phyloP scores from a whole-genome alignment of 192 early-diverging fungal genomes.

The Physocladia obscura region DNA sequence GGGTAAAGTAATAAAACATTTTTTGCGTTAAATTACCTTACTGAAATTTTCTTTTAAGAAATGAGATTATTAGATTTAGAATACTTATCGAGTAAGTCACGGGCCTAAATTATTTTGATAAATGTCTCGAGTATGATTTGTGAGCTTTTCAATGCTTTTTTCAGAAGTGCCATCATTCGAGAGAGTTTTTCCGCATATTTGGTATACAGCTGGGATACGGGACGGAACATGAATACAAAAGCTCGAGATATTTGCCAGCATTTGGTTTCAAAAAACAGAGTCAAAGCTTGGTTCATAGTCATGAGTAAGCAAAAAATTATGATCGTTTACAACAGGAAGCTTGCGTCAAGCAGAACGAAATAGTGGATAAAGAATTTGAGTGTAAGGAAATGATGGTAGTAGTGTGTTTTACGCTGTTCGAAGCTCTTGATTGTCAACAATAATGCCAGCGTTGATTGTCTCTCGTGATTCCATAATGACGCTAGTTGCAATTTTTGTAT shows the following conservation, averaged over 20 bases:
- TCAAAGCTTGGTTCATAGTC: conserved; percentile 53
- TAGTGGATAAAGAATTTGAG: conserved; percentile 37
- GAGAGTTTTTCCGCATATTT: conserved; percentile 41
- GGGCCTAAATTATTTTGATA: conserved; percentile 33
- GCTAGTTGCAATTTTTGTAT: conserved; percentile 39
- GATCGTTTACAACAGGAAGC: conserved; percentile 39
- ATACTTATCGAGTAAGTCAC: too few species aligned
- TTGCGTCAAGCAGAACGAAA: conserved; percentile 53
- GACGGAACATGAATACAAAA: conserved; percentile 60
- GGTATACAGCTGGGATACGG: conserved; percentile 50
- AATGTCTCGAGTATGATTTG: conserved; percentile 39
- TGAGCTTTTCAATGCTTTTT: conserved; percentile 21
- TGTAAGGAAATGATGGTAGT: conserved; percentile 35
- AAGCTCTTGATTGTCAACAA: conserved; percentile 57
- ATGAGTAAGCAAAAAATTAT: conserved; percentile 57
- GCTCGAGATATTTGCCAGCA: conserved; percentile 47
- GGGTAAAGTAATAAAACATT: too few species aligned
- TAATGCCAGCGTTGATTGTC: conserved; percentile 48
- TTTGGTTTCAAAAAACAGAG: conserved; percentile 47
- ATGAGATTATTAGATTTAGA: too few species aligned
- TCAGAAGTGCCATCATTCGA: conserved; percentile 25
- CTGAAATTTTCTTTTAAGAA: too few species aligned
- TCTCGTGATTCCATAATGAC: conserved; percentile 45
- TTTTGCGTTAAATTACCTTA: too few species aligned
- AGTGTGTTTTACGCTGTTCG: conserved; percentile 53